Conservation (phyloP, 2,329 filamentous ascomycete genomes). For the Trichoderma atroviride region DNA sequence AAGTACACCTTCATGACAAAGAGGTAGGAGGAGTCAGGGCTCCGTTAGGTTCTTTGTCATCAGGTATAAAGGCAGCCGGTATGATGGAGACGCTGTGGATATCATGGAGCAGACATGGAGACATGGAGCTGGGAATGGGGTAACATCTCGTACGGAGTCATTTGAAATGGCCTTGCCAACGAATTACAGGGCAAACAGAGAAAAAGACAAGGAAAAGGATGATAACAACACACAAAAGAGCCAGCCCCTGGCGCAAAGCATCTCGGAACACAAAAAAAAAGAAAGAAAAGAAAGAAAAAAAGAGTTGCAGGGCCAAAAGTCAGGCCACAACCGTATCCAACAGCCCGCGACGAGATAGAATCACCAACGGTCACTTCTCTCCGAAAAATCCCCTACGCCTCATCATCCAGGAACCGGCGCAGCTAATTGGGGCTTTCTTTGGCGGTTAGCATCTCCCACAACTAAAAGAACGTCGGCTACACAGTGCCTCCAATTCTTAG, state of each 20-base stretch:
- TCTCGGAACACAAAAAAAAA: neutral
- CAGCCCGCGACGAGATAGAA: neutral
- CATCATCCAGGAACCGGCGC: slow-evolving; percentile 19
- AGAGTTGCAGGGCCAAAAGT: neutral
- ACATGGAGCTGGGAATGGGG: neutral
- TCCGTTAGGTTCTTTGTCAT: slow-evolving; percentile 4
- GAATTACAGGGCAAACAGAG: neutral
- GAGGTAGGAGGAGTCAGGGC: neutral
- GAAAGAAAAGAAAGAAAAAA: neutral
- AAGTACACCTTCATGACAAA: neutral
- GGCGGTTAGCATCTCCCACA: neutral
- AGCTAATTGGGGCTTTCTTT: neutral
- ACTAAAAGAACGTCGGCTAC: neutral
- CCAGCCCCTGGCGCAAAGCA: neutral
- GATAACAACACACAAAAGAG: neutral
- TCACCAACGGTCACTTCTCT: neutral
- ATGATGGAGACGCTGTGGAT: slow-evolving; percentile 21
- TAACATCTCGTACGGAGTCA: slow-evolving; percentile 21
- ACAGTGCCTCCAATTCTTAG: neutral
- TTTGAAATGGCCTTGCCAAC: slow-evolving; percentile 9
- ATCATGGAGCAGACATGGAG: slow-evolving; percentile 17
- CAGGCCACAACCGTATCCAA: neutral
- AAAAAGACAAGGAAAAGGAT: neutral
- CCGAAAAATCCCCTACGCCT: slow-evolving; percentile 1
- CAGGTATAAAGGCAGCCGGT: slow-evolving; percentile 18